Conservation (phyloP, 2,329 filamentous ascomycete species). For the Lomentospora prolificans region DNA sequence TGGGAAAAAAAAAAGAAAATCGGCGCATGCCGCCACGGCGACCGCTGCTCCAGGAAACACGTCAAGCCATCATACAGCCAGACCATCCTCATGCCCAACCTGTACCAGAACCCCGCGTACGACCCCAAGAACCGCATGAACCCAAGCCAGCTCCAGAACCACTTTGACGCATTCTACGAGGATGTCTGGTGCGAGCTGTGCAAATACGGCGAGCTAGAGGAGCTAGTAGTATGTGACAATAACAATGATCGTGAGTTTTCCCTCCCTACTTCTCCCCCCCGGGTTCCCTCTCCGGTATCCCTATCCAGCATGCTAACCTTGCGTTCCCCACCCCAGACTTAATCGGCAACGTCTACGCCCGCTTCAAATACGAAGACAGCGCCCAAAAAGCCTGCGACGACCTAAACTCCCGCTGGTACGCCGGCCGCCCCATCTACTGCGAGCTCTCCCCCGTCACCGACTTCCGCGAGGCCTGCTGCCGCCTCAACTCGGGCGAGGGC, state of each 20-base stretch:
- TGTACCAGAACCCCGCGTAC: constrained; percentile 98
- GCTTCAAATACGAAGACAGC: constrained; percentile 98
- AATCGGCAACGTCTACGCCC: constrained; percentile 97
- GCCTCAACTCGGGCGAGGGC: constrained; percentile 87
- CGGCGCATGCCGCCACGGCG: constrained; percentile 94
- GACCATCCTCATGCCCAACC: constrained; percentile 94
- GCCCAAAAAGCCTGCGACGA: constrained; percentile 90
- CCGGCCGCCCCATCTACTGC: constrained; percentile 93
- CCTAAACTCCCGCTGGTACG: constrained; percentile 93
- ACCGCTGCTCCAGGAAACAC: constrained; percentile 96
- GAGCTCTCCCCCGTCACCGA: constrained; percentile 94
- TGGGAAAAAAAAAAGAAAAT: constrained; percentile 96
- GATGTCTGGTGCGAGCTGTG: constrained; percentile 99
- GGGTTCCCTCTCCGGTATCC: neutral
- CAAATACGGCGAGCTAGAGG: constrained; percentile 95
- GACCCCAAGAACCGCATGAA: constrained; percentile 97
- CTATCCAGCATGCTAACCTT: constrained; percentile 15
- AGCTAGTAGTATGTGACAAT: constrained; percentile 97
- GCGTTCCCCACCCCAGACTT: constrained; percentile 48
- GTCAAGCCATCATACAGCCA: constrained; percentile 98
- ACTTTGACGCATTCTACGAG: constrained; percentile 99
- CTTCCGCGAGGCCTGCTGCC: constrained; percentile 94
- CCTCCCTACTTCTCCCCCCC: constrained; percentile 12
- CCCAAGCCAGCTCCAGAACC: constrained; percentile 88
- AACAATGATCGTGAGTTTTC: constrained; percentile 79